Base-by-base conservation (phyloP, 306 rosid species). In the Sophora flavescens region DNA sequence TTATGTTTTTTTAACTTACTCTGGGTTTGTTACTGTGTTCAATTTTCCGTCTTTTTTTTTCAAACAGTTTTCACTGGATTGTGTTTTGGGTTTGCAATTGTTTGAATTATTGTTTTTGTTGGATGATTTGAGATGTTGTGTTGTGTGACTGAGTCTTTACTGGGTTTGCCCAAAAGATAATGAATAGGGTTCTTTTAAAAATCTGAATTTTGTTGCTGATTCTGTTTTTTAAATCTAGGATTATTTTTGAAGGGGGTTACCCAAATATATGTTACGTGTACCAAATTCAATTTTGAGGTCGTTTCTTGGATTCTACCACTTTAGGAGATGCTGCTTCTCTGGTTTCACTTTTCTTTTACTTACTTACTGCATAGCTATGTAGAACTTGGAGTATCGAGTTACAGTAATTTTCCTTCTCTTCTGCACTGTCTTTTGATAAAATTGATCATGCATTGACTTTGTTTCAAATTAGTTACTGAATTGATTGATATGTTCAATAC, bases 371-470 rank as follows among this genome's bases (percentile, higher is more conserved):
- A 32, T 52, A 32, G 48, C 57, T 45, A 3, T 11, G 26, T 48
- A 17, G 70, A 32, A 74, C 16, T 66, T 51, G 66, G 50, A 18
- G 18, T 63, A 2, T 36, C 14, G 28, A n/a, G 3, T 45, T 13
- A 0, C 9, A 60, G 30, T 26, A 65, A 3, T 48, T 36, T 56
- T 39, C 48, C 47, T 36, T 41, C 30, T 62, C 16, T 32, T 61
- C 13, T 67, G 64, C 14, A 3, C 11, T 22, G 38, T 26, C 35
- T 44, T 28, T 69, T 8, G n/a, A 36, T 80, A 11, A 59, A 66
- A 70, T 51, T 22, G 32, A 26, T 45, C 11, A n/a, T 39, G 39
- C 68, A 56, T 74, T 78, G 44, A 42, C 17, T 38, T 58, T 75
- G 10, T 63, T 47, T 39, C 26, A 67, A 33, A 68, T 72, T 70